Base-by-base conservation (phyloP, 805 yeast genomes). In the Myxozyma melibiosi region DNA sequence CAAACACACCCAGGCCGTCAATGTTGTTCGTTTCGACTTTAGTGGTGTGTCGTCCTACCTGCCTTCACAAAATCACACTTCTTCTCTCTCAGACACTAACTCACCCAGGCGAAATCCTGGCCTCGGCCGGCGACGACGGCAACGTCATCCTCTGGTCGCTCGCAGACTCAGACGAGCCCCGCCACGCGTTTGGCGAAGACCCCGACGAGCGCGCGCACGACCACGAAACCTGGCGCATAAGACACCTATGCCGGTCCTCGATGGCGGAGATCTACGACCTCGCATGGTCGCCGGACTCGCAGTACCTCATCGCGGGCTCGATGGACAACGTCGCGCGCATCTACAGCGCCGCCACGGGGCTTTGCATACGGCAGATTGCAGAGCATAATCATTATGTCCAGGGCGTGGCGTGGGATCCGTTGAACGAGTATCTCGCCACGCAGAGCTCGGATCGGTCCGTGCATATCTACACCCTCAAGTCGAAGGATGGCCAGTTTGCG, bases 61-160 rank as follows among this genome's bases (percentile, higher is more conserved):
- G 4, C 25, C 33, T 27, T 24, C 35, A n/a, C 16, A 9, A 25
- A n/a, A 8, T 14, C n/a, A 2, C 22, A 27, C 49, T 30, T 35
- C 25, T 20, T n/a, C 13, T 22, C 25, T n/a, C 13, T 22, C 25
- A 13, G 9, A 18, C 7, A 16, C 34, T 22, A n/a, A 41, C 28
- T 28, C 13, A 8, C 13, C 9, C 27, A 65, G 69, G 70, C 0
- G 77, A 80, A 47, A 63, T 79, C 5, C 74, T 94, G 22, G 98
- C 98, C 0, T 80, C 92, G 0, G 97, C 96, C 0, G 96, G 97
- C 2, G 99, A 94, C 68, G 99, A 94, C 70, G 98, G 99, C 1
- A 83, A 86, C 5, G 80, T 94, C 25, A 76, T 91, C 62, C 72
- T 94, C 34, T 94, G 99, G 99, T 77, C 75, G 39, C 74, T 79